Conservation (phyloP, 2,329 filamentous ascomycete genomes). For the Diaporthe velutina region DNA sequence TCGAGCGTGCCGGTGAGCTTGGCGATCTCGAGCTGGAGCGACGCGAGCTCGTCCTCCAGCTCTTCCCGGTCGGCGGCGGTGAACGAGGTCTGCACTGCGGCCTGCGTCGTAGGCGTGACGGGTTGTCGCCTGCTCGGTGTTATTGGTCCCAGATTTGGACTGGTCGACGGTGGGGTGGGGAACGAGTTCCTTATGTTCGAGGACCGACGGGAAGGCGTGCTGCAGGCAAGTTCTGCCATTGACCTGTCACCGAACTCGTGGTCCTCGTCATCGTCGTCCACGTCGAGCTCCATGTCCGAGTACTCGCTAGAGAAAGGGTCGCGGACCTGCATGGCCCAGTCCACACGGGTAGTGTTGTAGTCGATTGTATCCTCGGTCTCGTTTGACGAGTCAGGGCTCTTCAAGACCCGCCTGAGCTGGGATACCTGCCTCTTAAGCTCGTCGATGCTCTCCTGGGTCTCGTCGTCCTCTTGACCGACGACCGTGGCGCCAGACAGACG, state of each 20-base stretch:
- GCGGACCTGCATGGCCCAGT: constrained; percentile 65
- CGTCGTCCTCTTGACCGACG: constrained; percentile 23
- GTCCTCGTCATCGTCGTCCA: constrained; percentile 52
- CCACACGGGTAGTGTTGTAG: constrained; percentile 48
- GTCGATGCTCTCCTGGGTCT: constrained; percentile 25
- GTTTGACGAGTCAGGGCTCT: constrained; percentile 32
- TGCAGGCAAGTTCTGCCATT: constrained; percentile 63
- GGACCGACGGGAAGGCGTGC: constrained; percentile 60
- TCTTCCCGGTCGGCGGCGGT: constrained; percentile 57
- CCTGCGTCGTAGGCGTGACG: constrained; percentile 48
- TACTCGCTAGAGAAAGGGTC: constrained; percentile 62
- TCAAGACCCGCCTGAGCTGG: constrained; percentile 32
- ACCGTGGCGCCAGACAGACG: constrained; percentile 54
- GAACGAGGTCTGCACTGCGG: constrained; percentile 56
- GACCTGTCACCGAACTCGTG: constrained; percentile 62
- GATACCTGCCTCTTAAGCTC: constrained; percentile 35
- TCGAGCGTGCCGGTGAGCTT: constrained; percentile 63
- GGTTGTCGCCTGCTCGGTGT: constrained; percentile 54
- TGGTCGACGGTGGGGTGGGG: constrained; percentile 68
- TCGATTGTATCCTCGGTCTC: constrained; percentile 25
- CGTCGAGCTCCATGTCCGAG: constrained; percentile 53
- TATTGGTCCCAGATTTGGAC: constrained; percentile 52
- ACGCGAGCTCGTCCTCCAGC: constrained; percentile 61
- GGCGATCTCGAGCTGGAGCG: constrained; percentile 61
- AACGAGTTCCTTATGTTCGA: constrained; percentile 58